Evolutionary conservation across 2,329 filamentous ascomycete genomes (phyloP).

Genomic region (Byssothecium circinans): DNA sequence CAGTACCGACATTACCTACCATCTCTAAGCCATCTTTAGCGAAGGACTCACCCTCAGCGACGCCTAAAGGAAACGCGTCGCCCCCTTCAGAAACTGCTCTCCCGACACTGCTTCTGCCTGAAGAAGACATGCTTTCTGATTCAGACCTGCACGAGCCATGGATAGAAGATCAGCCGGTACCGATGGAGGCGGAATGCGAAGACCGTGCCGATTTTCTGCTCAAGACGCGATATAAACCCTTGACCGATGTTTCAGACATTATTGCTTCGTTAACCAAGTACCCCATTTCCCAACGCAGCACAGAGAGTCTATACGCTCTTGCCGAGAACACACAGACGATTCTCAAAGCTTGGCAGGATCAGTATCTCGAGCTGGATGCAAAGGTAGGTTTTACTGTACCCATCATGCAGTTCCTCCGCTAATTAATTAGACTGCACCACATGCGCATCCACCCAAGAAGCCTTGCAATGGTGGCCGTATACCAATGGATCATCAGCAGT

Average conservation of each 20-base stretch:
- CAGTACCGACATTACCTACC: slow-evolving; percentile 22
- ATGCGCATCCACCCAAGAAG: slow-evolving; percentile 55
- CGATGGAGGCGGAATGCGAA: slow-evolving; percentile 39
- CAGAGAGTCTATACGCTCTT: slow-evolving; percentile 58
- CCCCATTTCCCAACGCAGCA: slow-evolving; percentile 47
- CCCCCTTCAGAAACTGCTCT: slow-evolving; percentile 26
- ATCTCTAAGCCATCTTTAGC: slow-evolving; percentile 20
- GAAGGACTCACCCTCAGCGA: slow-evolving; percentile 26
- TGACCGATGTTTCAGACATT: slow-evolving; percentile 48
- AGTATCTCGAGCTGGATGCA: slow-evolving; percentile 59
- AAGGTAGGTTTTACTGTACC: slow-evolving; percentile 25
- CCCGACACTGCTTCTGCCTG: slow-evolving; percentile 29
- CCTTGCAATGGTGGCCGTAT: slow-evolving; percentile 52
- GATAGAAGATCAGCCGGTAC: slow-evolving; percentile 28
- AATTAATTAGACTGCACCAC: slow-evolving; percentile 50
- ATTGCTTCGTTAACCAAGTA: slow-evolving; percentile 48
- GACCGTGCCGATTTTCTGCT: slow-evolving; percentile 47
- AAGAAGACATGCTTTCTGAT: slow-evolving; percentile 40
- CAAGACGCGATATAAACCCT: slow-evolving; percentile 44
- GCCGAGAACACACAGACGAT: slow-evolving; percentile 57
- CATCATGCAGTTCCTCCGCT: not conserved
- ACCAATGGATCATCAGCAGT: slow-evolving; percentile 52
- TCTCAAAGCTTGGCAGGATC: slow-evolving; percentile 60
- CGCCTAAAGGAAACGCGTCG: slow-evolving; percentile 27
- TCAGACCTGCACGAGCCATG: slow-evolving; percentile 43